Base-by-base conservation (phyloP, 345 rosid species). In the Mallotus nudiflorus region DNA sequence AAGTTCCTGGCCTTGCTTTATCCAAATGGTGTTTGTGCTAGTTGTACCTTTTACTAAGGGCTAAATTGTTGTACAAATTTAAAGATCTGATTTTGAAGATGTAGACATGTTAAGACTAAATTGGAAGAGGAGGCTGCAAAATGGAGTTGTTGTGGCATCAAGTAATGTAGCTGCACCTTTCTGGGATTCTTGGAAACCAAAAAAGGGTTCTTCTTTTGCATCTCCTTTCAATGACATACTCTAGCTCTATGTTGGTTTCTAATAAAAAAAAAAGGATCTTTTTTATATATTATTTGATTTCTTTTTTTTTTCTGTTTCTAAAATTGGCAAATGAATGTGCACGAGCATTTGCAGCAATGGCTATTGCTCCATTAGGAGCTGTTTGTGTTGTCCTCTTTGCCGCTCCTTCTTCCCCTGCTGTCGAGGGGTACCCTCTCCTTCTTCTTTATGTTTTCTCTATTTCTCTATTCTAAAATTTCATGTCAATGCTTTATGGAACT, bases 321-420 rank as follows among this genome's bases (percentile, higher is more conserved):
- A n/a, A 0, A 66, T 31, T 66, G 54, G 68, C 10, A 29, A 4
- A 12, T 42, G 9, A 22, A 20, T 66, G 28, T 67, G 51, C 81
- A 93, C 97, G 98, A n/a, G 98, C 95, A 50, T 94, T 94, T 78
- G 93, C 86, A 31, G 97, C 98, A 3, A 94, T 94, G 98, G 98
- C 97, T 8, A 86, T 94, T 68, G 95, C 98, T 25, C 98, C 98
- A 13, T 69, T 90, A 29, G 98, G 98, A 8, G 96, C 98, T 12
- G 98, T 94, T 68, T 88, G 74, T 37, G 95, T 97, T 33, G 90
- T 90, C 45, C 97, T 94, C 58, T 88, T 91, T 75, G 77, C 80
- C 63, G 39, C 88, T 33, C 97, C 98, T 22, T 82, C 96, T 22
- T 78, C 95, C 72, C 97, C 97, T 42, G 89, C 91, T 52, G 97